phyloP scores from a whole-genome alignment of 345 rosid genomes.

The Salix suchowensis region DNA sequence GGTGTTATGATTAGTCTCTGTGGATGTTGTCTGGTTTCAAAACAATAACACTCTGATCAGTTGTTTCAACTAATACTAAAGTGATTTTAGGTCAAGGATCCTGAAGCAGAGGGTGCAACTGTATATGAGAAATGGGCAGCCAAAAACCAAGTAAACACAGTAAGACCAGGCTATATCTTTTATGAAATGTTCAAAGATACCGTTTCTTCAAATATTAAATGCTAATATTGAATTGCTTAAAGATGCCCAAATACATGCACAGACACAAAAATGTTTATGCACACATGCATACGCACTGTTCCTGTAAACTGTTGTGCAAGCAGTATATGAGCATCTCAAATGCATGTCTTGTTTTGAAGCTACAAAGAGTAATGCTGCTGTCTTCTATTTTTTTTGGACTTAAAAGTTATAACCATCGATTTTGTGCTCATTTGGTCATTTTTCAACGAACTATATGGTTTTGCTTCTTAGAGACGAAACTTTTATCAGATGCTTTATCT shows the following conservation, averaged over 20 bases:
- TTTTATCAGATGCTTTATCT: not conserved
- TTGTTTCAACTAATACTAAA: not conserved
- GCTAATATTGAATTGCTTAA: not conserved
- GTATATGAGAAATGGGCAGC: constrained; percentile 65
- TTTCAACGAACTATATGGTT: not conserved
- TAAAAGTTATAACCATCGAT: not conserved
- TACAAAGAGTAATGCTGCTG: not conserved
- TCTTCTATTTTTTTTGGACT: too few species aligned
- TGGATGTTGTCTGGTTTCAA: not conserved
- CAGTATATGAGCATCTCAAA: not conserved
- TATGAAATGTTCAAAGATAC: not conserved
- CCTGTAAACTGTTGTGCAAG: not conserved
- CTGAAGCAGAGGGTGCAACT: constrained; percentile 51
- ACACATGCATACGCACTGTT: not conserved
- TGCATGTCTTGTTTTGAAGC: not conserved
- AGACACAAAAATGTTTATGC: not conserved
- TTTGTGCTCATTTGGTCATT: not conserved
- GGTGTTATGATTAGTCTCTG: not conserved
- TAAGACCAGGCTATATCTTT: constrained; percentile 14
- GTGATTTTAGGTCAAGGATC: constrained; percentile 65
- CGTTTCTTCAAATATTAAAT: not conserved
- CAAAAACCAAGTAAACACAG: constrained; percentile 37
- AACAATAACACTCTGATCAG: not conserved
- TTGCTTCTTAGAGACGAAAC: constrained; percentile 7
- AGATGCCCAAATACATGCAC: not conserved